Evolutionary conservation across 768 basidiomycete genomes (phyloP).

Genomic region (Hydnomerulius pinastri): DNA sequence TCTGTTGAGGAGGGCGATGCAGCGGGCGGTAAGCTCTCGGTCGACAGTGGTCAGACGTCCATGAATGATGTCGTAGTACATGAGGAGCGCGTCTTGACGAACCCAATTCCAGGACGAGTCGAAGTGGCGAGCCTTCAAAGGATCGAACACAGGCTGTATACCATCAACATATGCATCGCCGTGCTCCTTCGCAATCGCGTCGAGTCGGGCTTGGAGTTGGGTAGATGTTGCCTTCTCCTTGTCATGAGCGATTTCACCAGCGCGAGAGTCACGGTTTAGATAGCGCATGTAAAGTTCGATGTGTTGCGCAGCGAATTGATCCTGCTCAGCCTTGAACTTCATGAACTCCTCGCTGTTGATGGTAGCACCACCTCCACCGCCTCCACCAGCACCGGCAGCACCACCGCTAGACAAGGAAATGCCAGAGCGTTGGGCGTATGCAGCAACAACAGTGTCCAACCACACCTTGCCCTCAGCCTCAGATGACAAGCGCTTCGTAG

Average conservation of each 20-base stretch:
- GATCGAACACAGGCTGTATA: constrained; percentile 92
- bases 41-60: constrained; percentile 93
- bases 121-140: constrained; percentile 95
- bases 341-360: constrained; percentile 99
- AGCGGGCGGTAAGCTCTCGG: constrained; percentile 94
- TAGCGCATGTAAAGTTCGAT: constrained; percentile 98
- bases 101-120: constrained; percentile 99
- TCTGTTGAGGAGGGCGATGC: constrained; percentile 96
- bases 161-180: constrained; percentile 93
- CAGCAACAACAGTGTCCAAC: constrained; percentile 82
- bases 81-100: constrained; percentile 91
- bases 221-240: constrained; percentile 74
- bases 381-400: constrained; percentile 59
- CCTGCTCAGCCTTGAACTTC: constrained; percentile 93
- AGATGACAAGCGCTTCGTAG: constrained; percentile 87
- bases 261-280: constrained; percentile 89
- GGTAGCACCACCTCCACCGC: constrained; percentile 70
- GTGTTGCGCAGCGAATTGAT: constrained; percentile 89
- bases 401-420: constrained; percentile 77
- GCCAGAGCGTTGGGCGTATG: constrained; percentile 88
- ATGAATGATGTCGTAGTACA: constrained; percentile 99
- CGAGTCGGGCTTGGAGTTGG: constrained; percentile 81
- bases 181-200: constrained; percentile 88
- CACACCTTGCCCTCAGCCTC: constrained; percentile 93
- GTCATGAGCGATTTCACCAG: constrained; percentile 89